These are phyloP conservation scores for Musa itinerans DNA, from an alignment of 176 grass and related monocot species.

Conservation along the genomic window DNA sequence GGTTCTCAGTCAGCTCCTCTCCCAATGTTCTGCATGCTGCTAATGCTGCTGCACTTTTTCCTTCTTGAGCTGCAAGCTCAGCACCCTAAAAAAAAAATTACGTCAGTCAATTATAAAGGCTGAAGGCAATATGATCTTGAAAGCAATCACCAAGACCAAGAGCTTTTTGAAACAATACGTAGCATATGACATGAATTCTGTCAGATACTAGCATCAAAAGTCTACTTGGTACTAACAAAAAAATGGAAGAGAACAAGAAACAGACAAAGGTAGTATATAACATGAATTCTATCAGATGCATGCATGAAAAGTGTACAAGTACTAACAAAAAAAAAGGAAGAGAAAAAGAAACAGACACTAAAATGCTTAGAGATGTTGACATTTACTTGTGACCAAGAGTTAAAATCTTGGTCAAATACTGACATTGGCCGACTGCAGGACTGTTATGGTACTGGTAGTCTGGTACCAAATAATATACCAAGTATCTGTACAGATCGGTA, in stretches of 20 bases:
- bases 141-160: neutral
- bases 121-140: neutral
- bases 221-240: too few species aligned
- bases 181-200: too few species aligned
- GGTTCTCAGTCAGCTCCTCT: slow-evolving; percentile 77
- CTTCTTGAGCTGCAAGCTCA: slow-evolving; percentile 90
- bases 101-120: neutral
- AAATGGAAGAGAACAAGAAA: too few species aligned
- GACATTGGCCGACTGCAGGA: too few species aligned
- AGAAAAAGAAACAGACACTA: neutral
- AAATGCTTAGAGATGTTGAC: neutral
- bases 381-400: too few species aligned
- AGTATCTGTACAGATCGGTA: too few species aligned
- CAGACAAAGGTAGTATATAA: too few species aligned
- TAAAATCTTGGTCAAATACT: too few species aligned
- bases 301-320: neutral
- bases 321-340: neutral
- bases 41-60: slow-evolving; percentile 79
- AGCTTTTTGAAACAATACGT: too few species aligned
- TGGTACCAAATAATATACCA: too few species aligned
- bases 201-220: too few species aligned
- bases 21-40: slow-evolving; percentile 88
- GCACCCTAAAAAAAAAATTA: slow-evolving; percentile 47
- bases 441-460: too few species aligned
- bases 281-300: neutral